Conservation (phyloP, 805 yeast genomes). For the Ogataea wickerhamii region DNA sequence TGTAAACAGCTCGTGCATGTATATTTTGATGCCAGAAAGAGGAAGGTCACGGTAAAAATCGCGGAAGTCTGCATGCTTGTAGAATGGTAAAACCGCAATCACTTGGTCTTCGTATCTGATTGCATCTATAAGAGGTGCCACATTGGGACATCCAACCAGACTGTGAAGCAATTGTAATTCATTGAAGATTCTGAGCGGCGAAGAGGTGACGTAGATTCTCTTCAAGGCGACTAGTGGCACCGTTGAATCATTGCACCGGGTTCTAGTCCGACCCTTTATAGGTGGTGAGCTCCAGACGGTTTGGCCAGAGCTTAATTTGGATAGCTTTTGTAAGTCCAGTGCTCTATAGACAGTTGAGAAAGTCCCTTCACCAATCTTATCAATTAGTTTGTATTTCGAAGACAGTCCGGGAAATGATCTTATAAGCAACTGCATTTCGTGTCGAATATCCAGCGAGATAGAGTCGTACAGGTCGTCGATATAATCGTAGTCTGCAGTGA, state of each 20-base stretch:
- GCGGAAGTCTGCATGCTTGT: slow-evolving; percentile 86
- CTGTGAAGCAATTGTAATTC: slow-evolving; percentile 76
- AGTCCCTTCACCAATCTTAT: slow-evolving; percentile 77
- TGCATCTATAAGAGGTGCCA: slow-evolving; percentile 89
- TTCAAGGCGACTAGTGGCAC: slow-evolving; percentile 72
- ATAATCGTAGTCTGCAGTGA: not conserved
- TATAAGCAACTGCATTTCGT: slow-evolving; percentile 32
- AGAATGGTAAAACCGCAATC: slow-evolving; percentile 86
- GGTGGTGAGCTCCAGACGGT: slow-evolving; percentile 31
- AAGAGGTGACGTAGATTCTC: slow-evolving; percentile 90
- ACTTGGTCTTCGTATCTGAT: slow-evolving; percentile 87
- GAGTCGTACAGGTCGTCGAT: slow-evolving; percentile 11
- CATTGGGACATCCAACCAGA: slow-evolving; percentile 63
- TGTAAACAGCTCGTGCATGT: slow-evolving; percentile 73
- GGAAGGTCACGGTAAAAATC: slow-evolving; percentile 80
- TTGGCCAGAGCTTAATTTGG: slow-evolving; percentile 20
- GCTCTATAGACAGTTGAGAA: slow-evolving; percentile 74
- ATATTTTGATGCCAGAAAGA: slow-evolving; percentile 71
- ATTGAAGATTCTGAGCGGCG: slow-evolving; percentile 86
- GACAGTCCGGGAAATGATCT: slow-evolving; percentile 31
- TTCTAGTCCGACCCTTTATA: slow-evolving; percentile 13
- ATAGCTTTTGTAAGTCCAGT: slow-evolving; percentile 29
- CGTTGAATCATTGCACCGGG: slow-evolving; percentile 22
- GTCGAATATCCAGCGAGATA: slow-evolving; percentile 24
- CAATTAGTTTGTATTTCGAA: slow-evolving; percentile 36